A percentile compares a stretch with the other conserved stretches of the same genome.
Conservation (phyloP, 768 basidiomycete genomes). For the Calocera viscosa region DNA sequence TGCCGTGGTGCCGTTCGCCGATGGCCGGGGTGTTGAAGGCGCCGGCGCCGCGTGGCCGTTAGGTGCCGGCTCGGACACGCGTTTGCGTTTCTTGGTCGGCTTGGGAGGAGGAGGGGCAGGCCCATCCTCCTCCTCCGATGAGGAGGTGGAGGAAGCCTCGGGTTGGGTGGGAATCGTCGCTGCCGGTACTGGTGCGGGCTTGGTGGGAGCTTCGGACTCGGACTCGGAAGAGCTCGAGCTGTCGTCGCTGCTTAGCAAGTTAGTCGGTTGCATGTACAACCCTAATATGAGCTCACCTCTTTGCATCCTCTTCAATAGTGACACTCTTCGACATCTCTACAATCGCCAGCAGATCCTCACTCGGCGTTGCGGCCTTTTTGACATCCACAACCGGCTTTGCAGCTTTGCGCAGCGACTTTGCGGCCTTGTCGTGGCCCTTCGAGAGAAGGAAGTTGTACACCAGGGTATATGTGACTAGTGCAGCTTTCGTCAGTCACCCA, state of each 20-base stretch:
- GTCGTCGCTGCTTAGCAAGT: constrained; percentile 10
- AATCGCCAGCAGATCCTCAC: constrained; percentile 43
- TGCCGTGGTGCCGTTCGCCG: background rate
- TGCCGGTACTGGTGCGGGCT: background rate
- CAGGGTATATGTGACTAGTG: constrained; percentile 59
- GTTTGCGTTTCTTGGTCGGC: constrained; percentile 12
- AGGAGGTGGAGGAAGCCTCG: constrained; percentile 14
- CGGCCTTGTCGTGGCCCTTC: constrained; percentile 55
- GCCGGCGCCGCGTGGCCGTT: background rate
- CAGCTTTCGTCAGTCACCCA: background rate
- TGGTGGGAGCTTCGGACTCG: constrained; percentile 13
- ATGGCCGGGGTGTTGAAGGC: background rate
- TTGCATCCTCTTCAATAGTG: constrained; percentile 19
- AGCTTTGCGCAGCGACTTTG: constrained; percentile 60
- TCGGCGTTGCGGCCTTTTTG: constrained; percentile 38
- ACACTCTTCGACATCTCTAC: constrained; percentile 49
- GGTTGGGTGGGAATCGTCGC: constrained; percentile 9
- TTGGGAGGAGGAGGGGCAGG: background rate
- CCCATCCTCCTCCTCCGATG: background rate
- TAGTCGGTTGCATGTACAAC: constrained; percentile 9
- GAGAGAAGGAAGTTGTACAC: constrained; percentile 61
- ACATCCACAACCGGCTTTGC: constrained; percentile 50
- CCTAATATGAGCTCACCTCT: too few species aligned
- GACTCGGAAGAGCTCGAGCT: constrained; percentile 17
- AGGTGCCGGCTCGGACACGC: constrained; percentile 21